Evolutionary conservation across 306 rosid genomes (phyloP), one percentile per base, ranked within the genome.

Genomic region (Neltuma alba): DNA sequence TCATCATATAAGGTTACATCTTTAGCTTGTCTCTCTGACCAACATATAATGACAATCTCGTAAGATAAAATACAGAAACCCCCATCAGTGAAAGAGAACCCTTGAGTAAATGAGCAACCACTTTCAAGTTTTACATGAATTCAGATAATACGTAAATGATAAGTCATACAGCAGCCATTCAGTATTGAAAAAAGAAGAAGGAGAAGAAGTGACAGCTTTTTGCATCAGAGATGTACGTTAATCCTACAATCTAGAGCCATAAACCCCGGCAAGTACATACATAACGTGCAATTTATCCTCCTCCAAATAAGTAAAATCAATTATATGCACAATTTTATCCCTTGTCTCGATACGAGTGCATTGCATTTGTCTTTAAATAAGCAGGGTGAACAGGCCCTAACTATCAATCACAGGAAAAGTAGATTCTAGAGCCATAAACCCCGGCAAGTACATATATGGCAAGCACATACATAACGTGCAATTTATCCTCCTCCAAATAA

Each of bases 211-310:
- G 40, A 60, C 21, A 27, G 73, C 50, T 66, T 58, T 82, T 70
- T 55, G 58, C 55, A 73, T 66, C 12, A 27, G 37, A 58, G 23
- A 55, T 27, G 34, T n/a, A n/a, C n/a, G n/a, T 55, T 28, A 61
- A 58, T 13, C 63, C 80, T 14, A 65, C 55, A 54, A 3, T 41
- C 73, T 25, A 30, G 34, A 52, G 40, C 47, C 47, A 28, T 74
- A 60, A n/a, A n/a, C n/a, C n/a, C n/a, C n/a, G n/a, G 61, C 30
- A 12, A 76, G 23, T 36, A 20, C 20, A 58, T 14, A 58, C 36
- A 72, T 55, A 55, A 12, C 18, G 62, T 38, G 25, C 75, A 82
- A 82, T 20, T 48, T 13, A 77, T 44, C 52, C 47, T 77, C 72
- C 13, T 40, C 27, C 54, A 40, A 36, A 66, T 27, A 61, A 7